Base-by-base conservation (phyloP, 768 basidiomycete genomes). In the Pisolithus marmoratus region DNA sequence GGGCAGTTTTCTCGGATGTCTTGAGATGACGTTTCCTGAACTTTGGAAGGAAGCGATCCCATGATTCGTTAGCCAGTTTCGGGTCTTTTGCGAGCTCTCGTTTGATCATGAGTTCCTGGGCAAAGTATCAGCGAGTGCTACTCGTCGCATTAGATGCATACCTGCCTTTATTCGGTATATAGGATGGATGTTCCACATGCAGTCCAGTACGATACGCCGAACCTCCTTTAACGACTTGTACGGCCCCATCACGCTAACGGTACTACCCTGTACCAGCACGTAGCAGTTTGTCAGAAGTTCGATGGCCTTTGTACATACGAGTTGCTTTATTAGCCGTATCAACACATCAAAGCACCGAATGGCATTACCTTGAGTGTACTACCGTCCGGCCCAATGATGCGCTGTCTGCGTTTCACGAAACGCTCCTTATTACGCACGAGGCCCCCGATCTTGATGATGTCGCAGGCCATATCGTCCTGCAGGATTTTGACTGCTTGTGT, bases 101-200 rank as follows among this genome's bases (percentile, higher is more conserved):
- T 49, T 92, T 85, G 60, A 99, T 94, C 96, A 99, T 99, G 26
- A 99, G 79, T 71, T 98, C 96, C 94, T 94, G 60, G 11, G 14
- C 7, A 38, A 17, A 17, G 8, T 17, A 46, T 49, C 46, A 56
- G 34, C 2, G 37, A 26, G 27, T 9, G 20, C 15, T 14, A 20
- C n/a, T n/a, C n/a, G 41, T 23, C 17, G 15, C 27, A 27, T 27
- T 19, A 38, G 31, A 36, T 24, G 49, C 54, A 26, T 49, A 48
- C 55, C 20, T 38, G 90, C 94, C 71, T 99, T 99, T 70, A 99
- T 99, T 60, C 94, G 85, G 67, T 99, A 99, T 64, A 99, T 98
- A 2, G 96, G 96, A 64, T 99, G 96, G 49, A 98, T 88, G 66
- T 99, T 99, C 73, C 87, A 94, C 96, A 99, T 98, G 74, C 96